phyloP scores from a whole-genome alignment of 768 basidiomycete species.

The Collybiopsis luxurians region DNA sequence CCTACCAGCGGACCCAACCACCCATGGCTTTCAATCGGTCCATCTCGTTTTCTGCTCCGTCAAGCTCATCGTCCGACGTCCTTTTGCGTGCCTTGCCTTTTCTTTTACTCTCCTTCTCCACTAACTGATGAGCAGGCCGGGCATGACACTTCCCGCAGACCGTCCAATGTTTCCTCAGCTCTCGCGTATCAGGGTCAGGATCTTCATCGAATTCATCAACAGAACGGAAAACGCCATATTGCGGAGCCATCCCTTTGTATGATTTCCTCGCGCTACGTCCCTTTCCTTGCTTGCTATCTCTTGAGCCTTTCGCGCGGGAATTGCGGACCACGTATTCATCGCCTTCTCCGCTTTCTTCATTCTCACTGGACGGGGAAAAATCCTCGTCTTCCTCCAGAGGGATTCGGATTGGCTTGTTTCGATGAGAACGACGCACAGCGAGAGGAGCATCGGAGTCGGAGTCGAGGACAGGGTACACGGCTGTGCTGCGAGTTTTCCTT shows the following conservation, averaged over 20 bases:
- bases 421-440: conserved; percentile 49
- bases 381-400: conserved; percentile 29
- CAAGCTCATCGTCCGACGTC: conserved; percentile 46
- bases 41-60: conserved; percentile 52
- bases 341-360: conserved; percentile 9
- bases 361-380: conserved; percentile 25
- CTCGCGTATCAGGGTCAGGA: conserved; percentile 55
- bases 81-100: conserved; percentile 42
- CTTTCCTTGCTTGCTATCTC: conserved; percentile 9
- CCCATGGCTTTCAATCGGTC: conserved; percentile 52
- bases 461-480: conserved; percentile 23
- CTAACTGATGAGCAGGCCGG: conserved; percentile 52
- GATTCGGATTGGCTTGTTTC: conserved; percentile 35
- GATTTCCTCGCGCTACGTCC: conserved; percentile 11
- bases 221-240: conserved; percentile 44
- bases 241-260: conserved; percentile 25
- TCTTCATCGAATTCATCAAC: conserved; percentile 43
- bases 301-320: conserved; percentile 1
- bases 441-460: conserved; percentile 27
- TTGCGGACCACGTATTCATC: conserved; percentile 27
- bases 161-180: conserved; percentile 57
- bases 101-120: conserved; percentile 34
- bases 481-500: conserved; percentile 49
- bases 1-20: conserved; percentile 85
- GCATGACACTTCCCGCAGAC: conserved; percentile 73